phyloP scores from a whole-genome alignment of 345 rosid species.

The Streptanthus diversifolius region DNA sequence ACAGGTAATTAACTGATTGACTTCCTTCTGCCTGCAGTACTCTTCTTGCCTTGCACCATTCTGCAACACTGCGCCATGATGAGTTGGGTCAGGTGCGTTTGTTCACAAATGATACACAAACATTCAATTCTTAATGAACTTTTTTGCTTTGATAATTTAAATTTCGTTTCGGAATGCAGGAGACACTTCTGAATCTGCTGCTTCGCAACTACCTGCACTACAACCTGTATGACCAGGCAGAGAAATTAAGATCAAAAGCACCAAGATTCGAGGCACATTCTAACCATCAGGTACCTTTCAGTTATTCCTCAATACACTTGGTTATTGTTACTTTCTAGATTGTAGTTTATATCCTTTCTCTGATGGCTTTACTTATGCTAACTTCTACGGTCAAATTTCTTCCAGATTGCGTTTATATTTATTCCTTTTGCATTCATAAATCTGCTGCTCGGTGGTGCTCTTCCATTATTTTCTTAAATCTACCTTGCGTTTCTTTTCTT shows the following conservation, averaged over 20 bases:
- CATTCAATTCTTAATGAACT: background rate
- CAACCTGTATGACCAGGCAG: constrained; percentile 84
- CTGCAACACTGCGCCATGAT: constrained; percentile 83
- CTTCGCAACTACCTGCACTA: constrained; percentile 85
- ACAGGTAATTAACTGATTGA: background rate
- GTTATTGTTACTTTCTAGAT: background rate
- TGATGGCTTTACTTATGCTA: background rate
- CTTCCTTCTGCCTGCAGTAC: constrained; percentile 38
- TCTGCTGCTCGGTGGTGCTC: background rate
- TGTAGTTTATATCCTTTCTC: background rate
- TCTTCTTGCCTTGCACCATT: constrained; percentile 77
- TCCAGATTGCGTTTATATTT: background rate
- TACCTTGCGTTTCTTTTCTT: background rate
- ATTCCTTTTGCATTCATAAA: background rate
- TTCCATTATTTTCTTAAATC: background rate
- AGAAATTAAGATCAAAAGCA: constrained; percentile 85
- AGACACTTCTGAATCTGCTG: constrained; percentile 77
- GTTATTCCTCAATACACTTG: background rate
- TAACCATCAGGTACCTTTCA: constrained; percentile 64
- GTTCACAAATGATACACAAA: background rate
- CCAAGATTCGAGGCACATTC: constrained; percentile 93
- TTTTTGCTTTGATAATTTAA: constrained; percentile 3
- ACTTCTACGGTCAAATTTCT: background rate
- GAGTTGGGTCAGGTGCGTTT: constrained; percentile 75
- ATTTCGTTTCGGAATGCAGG: constrained; percentile 44